Evolutionary conservation across 164 flowering plant genomes (phyloP).

Genomic region (Tinospora cordifolia): DNA sequence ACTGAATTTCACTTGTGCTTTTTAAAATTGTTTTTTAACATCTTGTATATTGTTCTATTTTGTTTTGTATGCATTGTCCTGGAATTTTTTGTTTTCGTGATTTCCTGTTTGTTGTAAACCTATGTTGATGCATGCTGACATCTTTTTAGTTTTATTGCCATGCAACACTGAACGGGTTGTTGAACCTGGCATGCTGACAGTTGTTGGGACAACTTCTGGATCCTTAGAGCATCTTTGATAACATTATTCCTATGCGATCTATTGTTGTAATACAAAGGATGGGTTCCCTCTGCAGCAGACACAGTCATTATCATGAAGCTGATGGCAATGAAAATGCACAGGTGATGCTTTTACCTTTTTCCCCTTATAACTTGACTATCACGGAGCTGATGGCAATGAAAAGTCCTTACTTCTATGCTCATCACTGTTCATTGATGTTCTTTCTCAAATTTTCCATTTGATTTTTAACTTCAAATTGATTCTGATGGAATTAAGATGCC

Average conservation of each 20-base stretch:
- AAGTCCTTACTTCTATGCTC: neutral
- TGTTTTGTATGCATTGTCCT: no score
- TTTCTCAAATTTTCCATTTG: neutral
- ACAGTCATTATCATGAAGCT: constrained; percentile 42
- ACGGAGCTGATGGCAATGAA: neutral
- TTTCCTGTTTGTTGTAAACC: neutral
- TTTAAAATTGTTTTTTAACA: no score
- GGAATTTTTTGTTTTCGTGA: neutral
- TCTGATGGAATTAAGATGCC: neutral
- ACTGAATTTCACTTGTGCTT: no score
- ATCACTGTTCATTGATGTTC: neutral
- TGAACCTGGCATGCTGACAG: neutral
- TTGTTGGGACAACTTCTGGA: neutral
- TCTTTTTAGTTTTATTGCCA: neutral
- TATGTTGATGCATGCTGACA: neutral
- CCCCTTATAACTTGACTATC: neutral
- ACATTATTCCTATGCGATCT: constrained; percentile 47
- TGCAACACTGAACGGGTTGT: constrained; percentile 5
- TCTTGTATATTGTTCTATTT: no score
- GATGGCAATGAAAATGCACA: constrained; percentile 74
- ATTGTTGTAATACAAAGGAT: constrained; percentile 35
- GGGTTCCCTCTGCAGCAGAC: constrained; percentile 87
- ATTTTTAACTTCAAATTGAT: neutral
- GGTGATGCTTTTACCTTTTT: constrained; percentile 26
- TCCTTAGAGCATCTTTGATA: neutral